These are phyloP conservation scores for Aspergillus pseudoviridinutans DNA, from an alignment of 2,329 filamentous ascomycete genomes.

Conservation along the genomic window DNA sequence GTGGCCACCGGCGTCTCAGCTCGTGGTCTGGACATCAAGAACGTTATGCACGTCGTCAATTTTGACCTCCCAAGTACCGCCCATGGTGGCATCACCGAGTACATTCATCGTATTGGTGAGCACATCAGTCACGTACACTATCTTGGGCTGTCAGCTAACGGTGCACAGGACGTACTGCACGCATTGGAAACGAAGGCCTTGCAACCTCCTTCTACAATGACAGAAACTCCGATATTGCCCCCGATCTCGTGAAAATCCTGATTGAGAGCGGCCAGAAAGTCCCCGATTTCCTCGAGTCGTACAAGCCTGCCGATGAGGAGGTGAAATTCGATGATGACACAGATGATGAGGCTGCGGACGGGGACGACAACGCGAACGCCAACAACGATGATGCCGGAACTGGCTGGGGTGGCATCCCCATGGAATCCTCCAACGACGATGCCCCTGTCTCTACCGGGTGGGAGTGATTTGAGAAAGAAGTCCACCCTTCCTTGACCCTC, in stretches of 20 bases:
- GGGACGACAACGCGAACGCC: slow-evolving; percentile 1
- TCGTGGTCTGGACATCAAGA: slow-evolving; percentile 82
- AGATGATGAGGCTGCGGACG: slow-evolving; percentile 38
- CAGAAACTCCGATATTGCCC: slow-evolving; percentile 66
- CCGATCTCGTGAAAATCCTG: slow-evolving; percentile 73
- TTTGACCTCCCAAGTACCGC: slow-evolving; percentile 73
- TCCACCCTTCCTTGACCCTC: not conserved
- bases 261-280: slow-evolving; percentile 73
- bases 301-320: slow-evolving; percentile 41
- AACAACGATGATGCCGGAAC: slow-evolving; percentile 8
- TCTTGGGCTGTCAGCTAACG: not conserved
- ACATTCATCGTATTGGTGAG: slow-evolving; percentile 88
- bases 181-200: slow-evolving; percentile 81
- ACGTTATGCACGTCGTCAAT: slow-evolving; percentile 90
- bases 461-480: not conserved
- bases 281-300: slow-evolving; percentile 73
- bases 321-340: slow-evolving; percentile 53
- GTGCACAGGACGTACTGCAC: slow-evolving; percentile 73
- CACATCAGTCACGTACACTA: slow-evolving; percentile 5
- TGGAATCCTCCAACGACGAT: slow-evolving; percentile 9
- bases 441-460: not conserved
- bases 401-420: slow-evolving; percentile 14
- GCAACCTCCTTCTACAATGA: slow-evolving; percentile 89
- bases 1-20: slow-evolving; percentile 82
- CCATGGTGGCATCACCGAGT: slow-evolving; percentile 88